Base-by-base conservation (phyloP, 1,284 basidiomycete genomes). In the Rhodotorula glutinis region DNA sequence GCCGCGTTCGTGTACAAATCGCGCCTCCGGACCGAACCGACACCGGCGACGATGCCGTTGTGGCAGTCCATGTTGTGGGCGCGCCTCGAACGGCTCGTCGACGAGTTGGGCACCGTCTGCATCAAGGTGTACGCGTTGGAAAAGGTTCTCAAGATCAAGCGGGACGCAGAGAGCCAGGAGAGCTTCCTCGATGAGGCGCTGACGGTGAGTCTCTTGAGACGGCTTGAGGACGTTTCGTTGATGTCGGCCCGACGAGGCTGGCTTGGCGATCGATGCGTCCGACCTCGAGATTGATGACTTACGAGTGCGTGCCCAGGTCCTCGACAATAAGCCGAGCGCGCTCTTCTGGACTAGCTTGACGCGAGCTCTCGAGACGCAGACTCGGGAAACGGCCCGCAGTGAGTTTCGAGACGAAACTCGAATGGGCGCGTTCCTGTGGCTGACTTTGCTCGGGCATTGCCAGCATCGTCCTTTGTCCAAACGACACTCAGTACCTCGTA, bases 101-200 rank as follows among this genome's bases (percentile, higher is more conserved):
- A 59, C 33, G 92, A 95, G 74, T 88, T 98, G 84, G 86, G 90
- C 3, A 87, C 86, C 61, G 91, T 91, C 74, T 96, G 93, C 77
- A 86, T 92, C 77, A 94, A 95, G 83, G 90, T 88, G 70, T 96
- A 97, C 78, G 90, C 89, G 0, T 84, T 98, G 10, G 93, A 98
- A 78, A 96, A 92, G 76, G 94, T 98, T 7, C 82, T 98, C 40
- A 87, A 86, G 75, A 79, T 94, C 74, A 97, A 97, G 81, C 89
- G 86, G 76, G 92, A 95, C 77, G 82, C 87, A 0, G 80, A 85
- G 25, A 87, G 89, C 0, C 89, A 92, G 63, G 80, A 84, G 2
- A 83, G 89, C 13, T 97, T 97, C 78, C 80, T 98, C 21, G 91
- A 95, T 60, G 92, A 93, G 77, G 90, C 89, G 0, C 89, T 96